Evolutionary conservation across 1,284 basidiomycete species (phyloP).

Genomic region (Malassezia caprae): DNA sequence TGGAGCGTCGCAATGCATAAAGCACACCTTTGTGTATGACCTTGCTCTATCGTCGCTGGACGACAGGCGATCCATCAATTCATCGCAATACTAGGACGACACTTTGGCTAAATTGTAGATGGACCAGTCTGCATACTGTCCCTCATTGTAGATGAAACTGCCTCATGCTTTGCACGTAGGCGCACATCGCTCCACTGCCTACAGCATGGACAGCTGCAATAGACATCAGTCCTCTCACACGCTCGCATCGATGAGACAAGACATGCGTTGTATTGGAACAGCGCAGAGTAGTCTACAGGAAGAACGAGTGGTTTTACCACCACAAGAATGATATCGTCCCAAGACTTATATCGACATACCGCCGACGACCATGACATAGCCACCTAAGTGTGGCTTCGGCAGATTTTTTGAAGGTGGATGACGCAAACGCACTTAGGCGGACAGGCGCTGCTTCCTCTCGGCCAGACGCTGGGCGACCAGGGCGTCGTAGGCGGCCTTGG

Average conservation of each 20-base stretch:
- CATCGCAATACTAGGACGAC: background rate
- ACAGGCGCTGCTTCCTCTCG: constrained; percentile 63
- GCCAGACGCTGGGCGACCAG: constrained; percentile 79
- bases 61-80: background rate
- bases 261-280: constrained; percentile 15
- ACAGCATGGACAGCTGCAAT: background rate
- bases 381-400: constrained; percentile 7
- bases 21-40: background rate
- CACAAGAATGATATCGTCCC: constrained; percentile 16
- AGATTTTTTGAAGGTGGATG: constrained; percentile 10
- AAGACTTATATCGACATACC: constrained; percentile 12
- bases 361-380: constrained; percentile 10
- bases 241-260: background rate
- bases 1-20: constrained; percentile 11
- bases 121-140: background rate
- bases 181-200: too few relatives aligned
- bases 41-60: background rate
- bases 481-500: constrained; percentile 68
- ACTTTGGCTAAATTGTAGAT: background rate
- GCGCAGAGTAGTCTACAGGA: constrained; percentile 19
- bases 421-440: background rate
- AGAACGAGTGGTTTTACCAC: constrained; percentile 7
- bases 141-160: background rate
- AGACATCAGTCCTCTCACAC: background rate
- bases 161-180: background rate